Percentiles rank a stretch among this genome's conserved stretches.
Conservation (phyloP, 306 rosid species). For the Benincasa hispida region DNA sequence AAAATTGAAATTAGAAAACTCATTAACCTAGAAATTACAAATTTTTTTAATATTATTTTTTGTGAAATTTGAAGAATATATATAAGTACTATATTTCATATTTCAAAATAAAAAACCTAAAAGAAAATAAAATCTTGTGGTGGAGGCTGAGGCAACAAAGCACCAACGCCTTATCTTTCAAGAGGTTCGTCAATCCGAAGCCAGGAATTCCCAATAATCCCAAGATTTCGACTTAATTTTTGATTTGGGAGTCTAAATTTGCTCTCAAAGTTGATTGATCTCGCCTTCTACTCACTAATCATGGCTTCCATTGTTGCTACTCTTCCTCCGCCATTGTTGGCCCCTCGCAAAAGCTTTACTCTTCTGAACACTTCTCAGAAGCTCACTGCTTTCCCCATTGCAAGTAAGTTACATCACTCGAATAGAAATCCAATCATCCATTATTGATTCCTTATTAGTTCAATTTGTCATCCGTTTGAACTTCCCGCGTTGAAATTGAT, state of each 20-base stretch:
- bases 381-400: slow-evolving; percentile 20
- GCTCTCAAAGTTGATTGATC: not conserved
- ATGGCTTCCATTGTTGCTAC: slow-evolving; percentile 62
- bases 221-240: not conserved
- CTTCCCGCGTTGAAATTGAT: not conserved
- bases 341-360: slow-evolving; percentile 22
- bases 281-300: not conserved
- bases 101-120: not conserved
- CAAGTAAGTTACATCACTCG: slow-evolving; percentile 13
- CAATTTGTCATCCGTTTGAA: not conserved
- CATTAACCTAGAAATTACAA: too few relatives aligned
- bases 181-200: not conserved
- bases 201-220: not conserved
- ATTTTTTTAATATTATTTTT: too few relatives aligned
- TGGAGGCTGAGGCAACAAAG: not conserved
- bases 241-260: not conserved
- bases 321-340: slow-evolving; percentile 46
- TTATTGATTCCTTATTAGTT: not conserved
- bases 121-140: not conserved
- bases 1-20: too few relatives aligned
- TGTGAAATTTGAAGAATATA: too few relatives aligned
- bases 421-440: not conserved
- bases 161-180: not conserved
- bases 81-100: not conserved
- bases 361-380: slow-evolving; percentile 16